phyloP scores from a whole-genome alignment of 306 rosid species.

The Cucurbita ficifolia region DNA sequence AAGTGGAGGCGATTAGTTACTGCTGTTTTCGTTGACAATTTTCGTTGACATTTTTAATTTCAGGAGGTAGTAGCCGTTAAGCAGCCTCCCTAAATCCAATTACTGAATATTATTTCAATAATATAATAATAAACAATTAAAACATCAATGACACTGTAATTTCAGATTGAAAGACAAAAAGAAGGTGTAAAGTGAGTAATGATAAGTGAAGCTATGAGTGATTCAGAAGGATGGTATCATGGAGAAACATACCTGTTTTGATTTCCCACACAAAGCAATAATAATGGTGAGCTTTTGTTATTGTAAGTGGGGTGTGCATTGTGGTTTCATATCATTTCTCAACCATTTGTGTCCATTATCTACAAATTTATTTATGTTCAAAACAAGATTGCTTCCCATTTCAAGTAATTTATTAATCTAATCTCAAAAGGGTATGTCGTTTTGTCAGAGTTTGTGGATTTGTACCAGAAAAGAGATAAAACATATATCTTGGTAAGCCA shows the following conservation, averaged over 20 bases:
- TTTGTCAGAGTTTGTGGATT: not conserved
- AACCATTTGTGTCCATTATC: not conserved
- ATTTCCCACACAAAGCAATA: not conserved
- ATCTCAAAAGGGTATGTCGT: not conserved
- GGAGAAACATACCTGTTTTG: not conserved
- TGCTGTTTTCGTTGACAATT: not conserved
- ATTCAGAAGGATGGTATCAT: not conserved
- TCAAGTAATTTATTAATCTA: not conserved
- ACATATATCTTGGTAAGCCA: not conserved
- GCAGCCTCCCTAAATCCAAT: not conserved
- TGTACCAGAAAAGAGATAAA: not conserved
- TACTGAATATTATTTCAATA: no score
- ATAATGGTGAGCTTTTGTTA: not conserved
- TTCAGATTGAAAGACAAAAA: no score
- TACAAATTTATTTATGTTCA: not conserved
- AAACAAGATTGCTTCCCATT: not conserved
- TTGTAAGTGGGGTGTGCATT: constrained; percentile 3
- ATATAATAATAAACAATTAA: not conserved
- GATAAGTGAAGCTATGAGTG: not conserved
- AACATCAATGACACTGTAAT: not conserved
- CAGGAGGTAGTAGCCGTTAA: not conserved
- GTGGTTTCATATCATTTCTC: not conserved
- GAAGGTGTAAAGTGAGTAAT: not conserved
- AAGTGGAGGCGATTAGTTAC: not conserved
- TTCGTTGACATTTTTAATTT: not conserved